Base-by-base conservation (phyloP, 1,284 basidiomycete species). In the Sporisorium scitamineum region DNA sequence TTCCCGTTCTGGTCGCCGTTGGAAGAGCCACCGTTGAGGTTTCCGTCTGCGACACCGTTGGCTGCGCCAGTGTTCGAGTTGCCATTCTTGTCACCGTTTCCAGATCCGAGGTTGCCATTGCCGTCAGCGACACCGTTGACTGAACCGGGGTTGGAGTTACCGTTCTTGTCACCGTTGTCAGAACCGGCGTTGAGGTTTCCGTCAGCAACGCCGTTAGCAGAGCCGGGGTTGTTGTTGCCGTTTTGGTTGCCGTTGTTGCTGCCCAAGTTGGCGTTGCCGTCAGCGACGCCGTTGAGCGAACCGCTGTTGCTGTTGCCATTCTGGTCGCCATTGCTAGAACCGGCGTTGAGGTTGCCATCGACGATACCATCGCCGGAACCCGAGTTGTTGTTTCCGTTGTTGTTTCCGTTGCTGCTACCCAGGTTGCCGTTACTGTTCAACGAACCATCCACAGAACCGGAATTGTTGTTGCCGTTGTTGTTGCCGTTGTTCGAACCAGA, bases 1-100 rank as follows among this genome's bases (percentile, higher is more conserved):
- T 55, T 66, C 14, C 63, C 65, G 34, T 57, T 61, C 18, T 61
- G 31, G 54, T 67, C 42, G 5, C 65, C 63, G 52, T 55, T 66
- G 44, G 20, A 34, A 7, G 51, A 59, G 6, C 65, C 65, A 26
- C 20, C n/a, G 54, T 67, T 67, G 31, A 26, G 18, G 34, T 67
- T 67, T 13, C 65, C 65, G n/a, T 61, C 50, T 10, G 20, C 39
- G 7, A 41, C 26, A 22, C 65, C 65, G 58, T 67, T 55, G 52
- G 18, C 14, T 1, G 48, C 24, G 3, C 60, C 66, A 10, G 54
- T 18, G 55, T 69, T 69, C n/a, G 34, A 3, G 39, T 62, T 55
- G 29, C 60, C 67, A 18, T 58, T 69, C 16, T 63, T n/a, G 52
- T 54, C 24, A 5, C 67, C 67, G n/a, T 59, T 63, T 29, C 42